Conservation (phyloP, 805 yeast species). For the Saccharomycopsis amapae region DNA sequence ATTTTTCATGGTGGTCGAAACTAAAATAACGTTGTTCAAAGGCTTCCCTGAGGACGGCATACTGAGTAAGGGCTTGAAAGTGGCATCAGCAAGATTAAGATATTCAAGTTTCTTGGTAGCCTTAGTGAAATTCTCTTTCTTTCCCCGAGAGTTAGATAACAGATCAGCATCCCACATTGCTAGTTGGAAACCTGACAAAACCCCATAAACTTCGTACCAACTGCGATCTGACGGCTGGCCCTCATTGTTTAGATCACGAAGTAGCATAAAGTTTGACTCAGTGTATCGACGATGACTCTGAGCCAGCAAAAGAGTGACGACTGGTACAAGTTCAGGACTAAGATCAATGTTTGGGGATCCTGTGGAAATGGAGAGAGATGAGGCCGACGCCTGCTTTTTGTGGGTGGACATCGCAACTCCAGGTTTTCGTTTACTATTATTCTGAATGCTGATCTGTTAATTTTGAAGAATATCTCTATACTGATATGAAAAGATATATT, state of each 20-base stretch:
- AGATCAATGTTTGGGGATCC: conserved; percentile 5
- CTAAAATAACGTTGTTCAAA: conserved; percentile 71
- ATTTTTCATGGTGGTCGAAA: conserved; percentile 88
- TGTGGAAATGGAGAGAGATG: background rate
- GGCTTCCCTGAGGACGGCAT: conserved; percentile 51
- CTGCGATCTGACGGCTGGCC: conserved; percentile 74
- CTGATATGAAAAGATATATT: too few relatives aligned
- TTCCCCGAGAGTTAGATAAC: conserved; percentile 41
- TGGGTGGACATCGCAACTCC: background rate
- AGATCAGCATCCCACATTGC: conserved; percentile 86
- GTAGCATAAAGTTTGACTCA: conserved; percentile 69
- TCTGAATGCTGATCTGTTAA: too few relatives aligned
- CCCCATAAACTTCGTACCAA: conserved; percentile 93
- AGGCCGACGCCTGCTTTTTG: background rate
- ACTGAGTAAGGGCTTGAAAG: conserved; percentile 61
- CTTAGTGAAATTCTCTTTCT: conserved; percentile 36
- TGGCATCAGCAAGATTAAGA: conserved; percentile 86
- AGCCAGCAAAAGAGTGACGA: conserved; percentile 65
- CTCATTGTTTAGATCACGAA: conserved; percentile 70
- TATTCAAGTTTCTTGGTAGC: conserved; percentile 75
- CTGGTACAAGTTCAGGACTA: conserved; percentile 46
- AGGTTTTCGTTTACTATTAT: too few relatives aligned
- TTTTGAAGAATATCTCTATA: too few relatives aligned
- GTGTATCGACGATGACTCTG: conserved; percentile 68
- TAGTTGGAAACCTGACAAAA: conserved; percentile 80